Percentiles rank a stretch among this genome's conserved stretches.
Evolutionary conservation across 2,329 filamentous ascomycete genomes (phyloP).

Genomic region (Alternaria arborescens): DNA sequence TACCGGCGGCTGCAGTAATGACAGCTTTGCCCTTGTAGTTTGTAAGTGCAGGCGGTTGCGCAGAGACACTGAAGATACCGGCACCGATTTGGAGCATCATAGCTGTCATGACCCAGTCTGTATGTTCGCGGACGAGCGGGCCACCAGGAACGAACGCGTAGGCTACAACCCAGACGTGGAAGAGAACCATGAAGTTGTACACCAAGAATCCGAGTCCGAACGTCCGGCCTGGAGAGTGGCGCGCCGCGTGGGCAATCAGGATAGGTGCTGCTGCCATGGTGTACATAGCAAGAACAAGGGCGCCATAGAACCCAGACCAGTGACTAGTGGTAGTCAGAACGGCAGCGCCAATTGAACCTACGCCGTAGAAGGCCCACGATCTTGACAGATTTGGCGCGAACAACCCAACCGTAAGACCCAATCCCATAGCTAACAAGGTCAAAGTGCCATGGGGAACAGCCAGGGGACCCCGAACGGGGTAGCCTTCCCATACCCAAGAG

Average conservation of each 20-base stretch:
- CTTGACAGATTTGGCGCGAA: conserved; percentile 74
- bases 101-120: conserved; percentile 90
- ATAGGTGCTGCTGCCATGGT: conserved; percentile 80
- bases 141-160: conserved; percentile 98
- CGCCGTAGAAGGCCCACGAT: conserved; percentile 80
- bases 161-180: conserved; percentile 97
- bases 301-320: conserved; percentile 92
- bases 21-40: conserved; percentile 56
- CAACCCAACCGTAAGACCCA: conserved; percentile 78
- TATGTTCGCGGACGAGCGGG: conserved; percentile 89
- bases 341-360: conserved; percentile 81
- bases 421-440: conserved; percentile 87
- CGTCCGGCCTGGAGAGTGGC: conserved; percentile 77
- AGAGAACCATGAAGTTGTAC: conserved; percentile 95
- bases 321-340: conserved; percentile 78
- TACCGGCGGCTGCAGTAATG: conserved; percentile 58
- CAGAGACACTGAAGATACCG: conserved; percentile 76
- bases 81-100: conserved; percentile 86
- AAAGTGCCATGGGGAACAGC: conserved; percentile 88
- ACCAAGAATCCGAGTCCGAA: conserved; percentile 90
- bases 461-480: conserved; percentile 85
- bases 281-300: conserved; percentile 77
- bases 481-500: conserved; percentile 97
- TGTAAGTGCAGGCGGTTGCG: conserved; percentile 58
- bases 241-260: conserved; percentile 77